Evolutionary conservation across 2,329 filamentous ascomycete species (phyloP).

Genomic region (Alternaria brassicae): DNA sequence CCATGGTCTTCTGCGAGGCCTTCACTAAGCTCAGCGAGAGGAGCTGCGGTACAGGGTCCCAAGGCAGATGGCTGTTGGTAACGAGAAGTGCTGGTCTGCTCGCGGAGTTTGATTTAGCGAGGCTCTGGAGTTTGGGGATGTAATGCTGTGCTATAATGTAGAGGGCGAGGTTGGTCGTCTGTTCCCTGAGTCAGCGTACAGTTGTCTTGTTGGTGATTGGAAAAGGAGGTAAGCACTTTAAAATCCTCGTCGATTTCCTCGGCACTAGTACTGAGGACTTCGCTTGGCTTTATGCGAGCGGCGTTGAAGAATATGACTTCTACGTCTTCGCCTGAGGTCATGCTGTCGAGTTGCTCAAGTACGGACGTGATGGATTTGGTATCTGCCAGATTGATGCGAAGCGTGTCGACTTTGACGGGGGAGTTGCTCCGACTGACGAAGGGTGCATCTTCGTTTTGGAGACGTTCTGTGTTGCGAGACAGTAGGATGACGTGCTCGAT

Average conservation of each 20-base stretch:
- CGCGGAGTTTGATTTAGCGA: slow-evolving; percentile 38
- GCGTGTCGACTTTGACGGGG: slow-evolving; percentile 52
- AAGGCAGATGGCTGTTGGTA: slow-evolving; percentile 58
- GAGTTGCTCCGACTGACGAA: slow-evolving; percentile 41
- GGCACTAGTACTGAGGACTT: slow-evolving; percentile 53
- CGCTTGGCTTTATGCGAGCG: slow-evolving; percentile 55
- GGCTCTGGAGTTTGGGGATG: slow-evolving; percentile 51
- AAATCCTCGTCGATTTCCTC: slow-evolving; percentile 60
- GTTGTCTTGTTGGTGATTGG: background rate
- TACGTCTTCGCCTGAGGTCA: slow-evolving; percentile 45
- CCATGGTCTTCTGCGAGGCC: slow-evolving; percentile 60
- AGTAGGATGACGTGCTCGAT: slow-evolving; percentile 60
- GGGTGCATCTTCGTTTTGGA: slow-evolving; percentile 48
- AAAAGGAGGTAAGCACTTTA: slow-evolving; percentile 46
- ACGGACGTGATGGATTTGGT: slow-evolving; percentile 47
- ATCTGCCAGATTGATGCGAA: slow-evolving; percentile 56
- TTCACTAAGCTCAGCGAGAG: slow-evolving; percentile 61
- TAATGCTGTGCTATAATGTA: slow-evolving; percentile 58
- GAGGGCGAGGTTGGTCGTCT: slow-evolving; percentile 58
- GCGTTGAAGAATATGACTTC: slow-evolving; percentile 63
- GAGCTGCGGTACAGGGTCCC: slow-evolving; percentile 56
- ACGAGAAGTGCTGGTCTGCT: slow-evolving; percentile 58
- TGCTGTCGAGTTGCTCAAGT: slow-evolving; percentile 52
- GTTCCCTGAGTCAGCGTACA: background rate
- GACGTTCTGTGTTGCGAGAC: slow-evolving; percentile 52